Evolutionary conservation across 2,329 filamentous ascomycete genomes (phyloP), one percentile per base, ranked within the genome.

Genomic region (Geosmithia flava): DNA sequence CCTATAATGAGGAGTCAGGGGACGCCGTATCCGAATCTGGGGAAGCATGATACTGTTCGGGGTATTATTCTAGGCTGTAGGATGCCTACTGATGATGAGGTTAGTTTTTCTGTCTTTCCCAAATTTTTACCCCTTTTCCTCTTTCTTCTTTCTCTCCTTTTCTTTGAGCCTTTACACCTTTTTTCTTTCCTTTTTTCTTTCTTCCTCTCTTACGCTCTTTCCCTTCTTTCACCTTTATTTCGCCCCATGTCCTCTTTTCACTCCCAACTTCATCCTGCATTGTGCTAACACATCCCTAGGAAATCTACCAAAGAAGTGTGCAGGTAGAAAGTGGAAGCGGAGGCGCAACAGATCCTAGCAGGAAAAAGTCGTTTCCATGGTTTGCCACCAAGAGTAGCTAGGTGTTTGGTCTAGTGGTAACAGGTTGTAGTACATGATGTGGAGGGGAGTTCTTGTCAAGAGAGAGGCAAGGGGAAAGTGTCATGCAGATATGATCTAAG

Each of bases 1-100:
- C 85, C 87, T 2, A 82, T 98, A 48, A 94, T 96, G 76, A 85
- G 83, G 66, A 95, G 91, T 58, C 90, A 97, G 65, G 85, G 86
- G 48, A 81, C 81, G 45, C 82, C 88, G 5, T 96, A 96, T 57
- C 78, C 80, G 23, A 84, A 82, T 52, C 69, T 91, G 52, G 69
- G 71, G 33, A 81, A 75, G 57, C 82, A 85, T 56, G 83, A 91
- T 50, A 73, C 77, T 47, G 78, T 86, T 4, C 75, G 82, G 56
- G 81, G 86, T 56, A 64, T 95, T 57, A 80, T 96, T 49, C 66
- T 96, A 53, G 87, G 94, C 58, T 85, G 86, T 55, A 81, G 82
- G 58, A 84, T 96, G 68, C 74, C 81, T 43, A 84, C 81, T 48
- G 89, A 95, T 66, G 88, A 95, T 56, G 91, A 96, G 70, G 90